These are phyloP conservation scores for Phytopythium ostracodes DNA, from an alignment of 352 stramenopile species.

Conservation along the genomic window DNA sequence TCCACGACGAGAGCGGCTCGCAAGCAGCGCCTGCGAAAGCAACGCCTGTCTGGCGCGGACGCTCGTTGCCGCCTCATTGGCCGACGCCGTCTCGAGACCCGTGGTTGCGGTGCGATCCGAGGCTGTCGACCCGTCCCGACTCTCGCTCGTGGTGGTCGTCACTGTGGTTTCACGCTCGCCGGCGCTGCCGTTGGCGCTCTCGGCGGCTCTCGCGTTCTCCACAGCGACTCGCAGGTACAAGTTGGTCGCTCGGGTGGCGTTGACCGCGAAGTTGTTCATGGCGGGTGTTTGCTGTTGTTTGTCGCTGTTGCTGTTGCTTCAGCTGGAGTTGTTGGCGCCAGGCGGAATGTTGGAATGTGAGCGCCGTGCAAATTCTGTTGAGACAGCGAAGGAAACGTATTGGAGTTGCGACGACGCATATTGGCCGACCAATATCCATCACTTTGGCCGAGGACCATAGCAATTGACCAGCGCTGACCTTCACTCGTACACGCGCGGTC, in stretches of 20 bases:
- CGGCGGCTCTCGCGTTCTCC: neutral
- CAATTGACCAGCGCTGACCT: too few relatives aligned
- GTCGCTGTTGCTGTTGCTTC: too few relatives aligned
- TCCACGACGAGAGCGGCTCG: neutral
- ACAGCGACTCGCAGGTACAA: conserved; percentile 1
- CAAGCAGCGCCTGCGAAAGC: neutral
- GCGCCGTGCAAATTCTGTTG: too few relatives aligned
- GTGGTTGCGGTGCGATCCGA: neutral
- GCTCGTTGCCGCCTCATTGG: neutral
- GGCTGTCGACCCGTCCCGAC: neutral
- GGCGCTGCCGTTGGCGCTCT: neutral
- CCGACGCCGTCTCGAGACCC: too few relatives aligned
- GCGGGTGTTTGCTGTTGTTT: neutral
- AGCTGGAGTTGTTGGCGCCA: too few relatives aligned
- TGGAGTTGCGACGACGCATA: too few relatives aligned
- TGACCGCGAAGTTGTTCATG: conserved; percentile 5
- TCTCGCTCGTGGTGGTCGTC: neutral
- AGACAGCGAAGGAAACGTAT: too few relatives aligned
- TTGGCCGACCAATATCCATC: too few relatives aligned
- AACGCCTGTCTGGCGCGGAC: neutral
- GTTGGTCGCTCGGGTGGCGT: conserved; percentile 1
- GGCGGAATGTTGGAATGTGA: too few relatives aligned
- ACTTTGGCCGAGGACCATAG: too few relatives aligned
- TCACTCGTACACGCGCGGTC: too few relatives aligned
- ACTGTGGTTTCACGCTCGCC: neutral